Conservation (phyloP, 805 yeast genomes). For the Saccharomycopsis babjevae region DNA sequence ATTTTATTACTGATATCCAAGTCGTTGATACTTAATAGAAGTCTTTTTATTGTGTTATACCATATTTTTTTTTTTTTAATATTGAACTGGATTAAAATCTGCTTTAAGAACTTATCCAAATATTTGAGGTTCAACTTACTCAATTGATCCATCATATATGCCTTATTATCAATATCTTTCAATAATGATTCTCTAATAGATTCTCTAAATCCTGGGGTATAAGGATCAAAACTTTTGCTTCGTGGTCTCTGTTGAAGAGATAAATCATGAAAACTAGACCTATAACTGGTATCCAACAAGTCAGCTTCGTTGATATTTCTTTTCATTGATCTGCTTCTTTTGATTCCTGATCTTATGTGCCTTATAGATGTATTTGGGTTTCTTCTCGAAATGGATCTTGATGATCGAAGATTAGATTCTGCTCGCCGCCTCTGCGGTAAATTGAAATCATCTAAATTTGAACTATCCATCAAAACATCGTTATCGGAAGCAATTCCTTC, state of each 20-base stretch:
- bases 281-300: background rate
- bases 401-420: conserved; percentile 26
- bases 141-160: conserved; percentile 7
- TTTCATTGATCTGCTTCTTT: conserved; percentile 1
- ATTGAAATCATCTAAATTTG: background rate
- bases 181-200: background rate
- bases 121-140: conserved; percentile 1
- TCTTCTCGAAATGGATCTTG: conserved; percentile 22
- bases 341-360: background rate
- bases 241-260: background rate
- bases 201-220: background rate
- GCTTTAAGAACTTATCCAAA: conserved; percentile 7
- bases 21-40: conserved; percentile 44
- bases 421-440: conserved; percentile 3
- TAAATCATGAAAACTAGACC: background rate
- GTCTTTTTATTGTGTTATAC: conserved; percentile 41
- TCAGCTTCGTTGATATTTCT: background rate
- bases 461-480: background rate
- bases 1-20: conserved; percentile 50
- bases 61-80: conserved; percentile 32
- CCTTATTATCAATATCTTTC: conserved; percentile 1
- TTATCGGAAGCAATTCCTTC: background rate
- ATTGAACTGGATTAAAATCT: conserved; percentile 12
- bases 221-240: background rate
- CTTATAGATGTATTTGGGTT: conserved; percentile 2